Base-by-base conservation (phyloP, 768 basidiomycete species). In the Solioccasus polychromus region DNA sequence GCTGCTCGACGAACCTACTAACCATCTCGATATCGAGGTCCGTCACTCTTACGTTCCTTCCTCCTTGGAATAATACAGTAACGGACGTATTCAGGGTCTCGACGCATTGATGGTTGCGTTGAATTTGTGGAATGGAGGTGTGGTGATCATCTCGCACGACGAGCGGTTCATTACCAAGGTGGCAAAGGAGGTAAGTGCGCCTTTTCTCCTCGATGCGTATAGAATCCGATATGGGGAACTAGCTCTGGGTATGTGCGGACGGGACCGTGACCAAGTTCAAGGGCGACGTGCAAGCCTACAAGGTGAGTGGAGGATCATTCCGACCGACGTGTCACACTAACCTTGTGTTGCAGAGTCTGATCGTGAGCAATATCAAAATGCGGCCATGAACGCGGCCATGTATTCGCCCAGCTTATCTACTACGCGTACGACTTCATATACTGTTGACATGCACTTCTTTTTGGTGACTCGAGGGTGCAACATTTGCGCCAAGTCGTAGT, bases 1-100 rank as follows among this genome's bases (percentile, higher is more conserved):
- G 51, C 71, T 98, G 52, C 78, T 99, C 43, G 96, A 99, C 66
- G 96, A 99, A 85, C 92, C 92, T 45, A 92, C 92, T 57, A 95
- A 95, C 75, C 94, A 95, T 69, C 72, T 94, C 61, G 93, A 95
- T 86, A 92, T 94, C 49, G 90, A 92, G 74, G 87, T 84, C 47
- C 44, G 53, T 50, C 12, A n/a, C 31, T 17, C n/a, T 31, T 26
- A 26, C 11, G 6, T 26, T 6, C 6, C 7, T 26, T 26, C 6
- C 7, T 6, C 6, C 6, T 11, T 26, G 26, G 11, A 26, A 26
- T 11, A 26, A 26, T 6, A 11, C 11, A 6, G 7, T 50, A 18
- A 57, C n/a, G 40, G 19, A 52, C n/a, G n/a, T 17, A 44, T 14
- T 10, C 36, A 90, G 82, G 95, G 95, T 78, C 77, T 97, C 42